Conservation (phyloP, 148 eudicot species). For the Rhododendron mucronatum region DNA sequence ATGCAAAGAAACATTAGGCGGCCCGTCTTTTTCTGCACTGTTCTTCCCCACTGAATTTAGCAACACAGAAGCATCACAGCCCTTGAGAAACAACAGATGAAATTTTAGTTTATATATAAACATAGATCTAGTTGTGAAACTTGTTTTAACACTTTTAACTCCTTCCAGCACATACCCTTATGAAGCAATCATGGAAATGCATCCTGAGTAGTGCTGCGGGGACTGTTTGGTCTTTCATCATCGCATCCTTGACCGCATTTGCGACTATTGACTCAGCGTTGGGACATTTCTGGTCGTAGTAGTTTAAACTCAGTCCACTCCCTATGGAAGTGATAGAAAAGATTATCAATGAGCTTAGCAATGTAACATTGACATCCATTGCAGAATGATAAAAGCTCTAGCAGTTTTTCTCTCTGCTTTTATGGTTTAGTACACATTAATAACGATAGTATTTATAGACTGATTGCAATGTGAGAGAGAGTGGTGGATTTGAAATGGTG, state of each 20-base stretch:
- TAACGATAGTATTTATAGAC: conserved; percentile 29
- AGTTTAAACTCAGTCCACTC: conserved; percentile 52
- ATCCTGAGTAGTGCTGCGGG: conserved; percentile 78
- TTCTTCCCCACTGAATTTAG: conserved; percentile 48
- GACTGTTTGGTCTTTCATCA: conserved; percentile 46
- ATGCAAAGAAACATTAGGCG: conserved; percentile 70
- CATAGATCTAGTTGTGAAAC: background rate
- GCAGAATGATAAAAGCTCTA: background rate
- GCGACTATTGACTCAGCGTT: conserved; percentile 43
- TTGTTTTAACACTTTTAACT: background rate
- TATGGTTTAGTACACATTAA: background rate
- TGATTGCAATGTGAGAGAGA: conserved; percentile 3
- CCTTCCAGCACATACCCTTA: conserved; percentile 45
- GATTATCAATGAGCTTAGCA: conserved; percentile 34
- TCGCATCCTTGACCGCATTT: conserved; percentile 38
- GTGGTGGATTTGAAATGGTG: conserved; percentile 22
- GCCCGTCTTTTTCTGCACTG: conserved; percentile 65
- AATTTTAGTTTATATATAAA: background rate
- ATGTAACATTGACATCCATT: conserved; percentile 34
- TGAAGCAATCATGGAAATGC: conserved; percentile 95
- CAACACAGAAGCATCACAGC: conserved; percentile 88
- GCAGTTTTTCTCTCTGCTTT: background rate
- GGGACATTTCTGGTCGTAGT: conserved; percentile 67
- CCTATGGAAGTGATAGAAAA: conserved; percentile 23
- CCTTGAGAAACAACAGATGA: conserved; percentile 28